Conservation (phyloP, 192 early-diverging fungal genomes). For the Coemansia sp. region DNA sequence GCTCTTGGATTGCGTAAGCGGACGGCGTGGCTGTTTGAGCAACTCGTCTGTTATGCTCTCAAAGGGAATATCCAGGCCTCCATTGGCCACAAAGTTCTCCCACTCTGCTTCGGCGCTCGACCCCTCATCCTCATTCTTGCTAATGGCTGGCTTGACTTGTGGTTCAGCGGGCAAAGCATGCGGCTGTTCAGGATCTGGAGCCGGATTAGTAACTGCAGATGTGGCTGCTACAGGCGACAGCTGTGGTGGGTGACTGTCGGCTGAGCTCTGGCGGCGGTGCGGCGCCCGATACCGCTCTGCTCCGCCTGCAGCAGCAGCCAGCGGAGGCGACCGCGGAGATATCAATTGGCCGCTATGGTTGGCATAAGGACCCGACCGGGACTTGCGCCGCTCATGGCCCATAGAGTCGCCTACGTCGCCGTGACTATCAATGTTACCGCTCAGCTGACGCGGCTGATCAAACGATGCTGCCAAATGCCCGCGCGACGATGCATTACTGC, state of each 20-base stretch:
- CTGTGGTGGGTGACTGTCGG: constrained; percentile 13
- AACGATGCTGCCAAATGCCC: constrained; percentile 16
- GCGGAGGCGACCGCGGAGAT: constrained; percentile 19
- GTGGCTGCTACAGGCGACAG: background rate
- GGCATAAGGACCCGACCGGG: background rate
- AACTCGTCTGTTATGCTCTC: constrained; percentile 48
- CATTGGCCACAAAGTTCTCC: constrained; percentile 55
- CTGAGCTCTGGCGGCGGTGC: constrained; percentile 41
- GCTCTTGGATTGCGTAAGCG: background rate
- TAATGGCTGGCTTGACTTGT: background rate
- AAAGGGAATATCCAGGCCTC: constrained; percentile 47
- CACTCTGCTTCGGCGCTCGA: constrained; percentile 40
- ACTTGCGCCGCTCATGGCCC: constrained; percentile 2
- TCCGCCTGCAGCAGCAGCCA: background rate
- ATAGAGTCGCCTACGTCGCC: constrained; percentile 2
- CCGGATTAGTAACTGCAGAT: background rate
- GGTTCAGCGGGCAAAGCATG: background rate
- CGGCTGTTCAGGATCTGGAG: background rate
- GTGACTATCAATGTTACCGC: background rate
- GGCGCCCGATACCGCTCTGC: constrained; percentile 38
- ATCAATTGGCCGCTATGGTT: background rate
- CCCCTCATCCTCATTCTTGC: constrained; percentile 16
- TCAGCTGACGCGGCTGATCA: constrained; percentile 25
- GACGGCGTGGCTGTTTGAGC: constrained; percentile 26
- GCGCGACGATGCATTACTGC: constrained; percentile 39